Percentiles rank a stretch among this genome's conserved stretches.
phyloP scores from a whole-genome alignment of 78 protist genomes.

The Anaeramoeba flamelloides region DNA sequence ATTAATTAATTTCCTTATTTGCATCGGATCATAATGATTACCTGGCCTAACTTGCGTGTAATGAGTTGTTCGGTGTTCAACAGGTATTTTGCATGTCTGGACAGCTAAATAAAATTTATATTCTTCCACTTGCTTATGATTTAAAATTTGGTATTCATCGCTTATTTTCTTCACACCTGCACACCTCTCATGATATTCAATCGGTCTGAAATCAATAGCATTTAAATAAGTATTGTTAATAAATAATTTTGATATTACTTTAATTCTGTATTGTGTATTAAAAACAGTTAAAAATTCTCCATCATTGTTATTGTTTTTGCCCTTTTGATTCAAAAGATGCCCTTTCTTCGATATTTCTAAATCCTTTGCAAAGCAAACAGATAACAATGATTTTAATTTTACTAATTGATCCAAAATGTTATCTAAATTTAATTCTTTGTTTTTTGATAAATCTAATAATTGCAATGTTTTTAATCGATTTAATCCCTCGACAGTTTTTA shows the following conservation, averaged over 20 bases:
- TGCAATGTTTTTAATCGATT: not conserved
- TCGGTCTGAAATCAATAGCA: not conserved
- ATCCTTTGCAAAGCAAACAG: not conserved
- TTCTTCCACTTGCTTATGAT: too few species aligned
- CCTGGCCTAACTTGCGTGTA: not conserved
- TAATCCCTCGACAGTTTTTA: not conserved
- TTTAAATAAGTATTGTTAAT: not conserved
- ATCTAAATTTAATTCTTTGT: not conserved
- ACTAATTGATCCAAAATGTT: not conserved
- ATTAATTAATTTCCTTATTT: not conserved
- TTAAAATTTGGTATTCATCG: too few species aligned
- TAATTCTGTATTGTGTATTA: not conserved
- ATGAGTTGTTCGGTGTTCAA: not conserved
- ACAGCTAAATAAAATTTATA: not conserved
- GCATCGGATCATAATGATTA: not conserved
- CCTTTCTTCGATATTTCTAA: too few species aligned
- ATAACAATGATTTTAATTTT: not conserved
- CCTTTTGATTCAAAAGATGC: not conserved
- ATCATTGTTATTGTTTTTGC: not conserved
- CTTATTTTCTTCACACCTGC: not conserved
- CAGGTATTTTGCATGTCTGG: not conserved
- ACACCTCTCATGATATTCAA: not conserved
- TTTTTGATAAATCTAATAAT: not conserved
- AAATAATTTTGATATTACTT: not conserved
- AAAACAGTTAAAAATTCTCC: not conserved